Evolutionary conservation across 2,329 filamentous ascomycete genomes (phyloP).

Genomic region (Clathrospora elynae): DNA sequence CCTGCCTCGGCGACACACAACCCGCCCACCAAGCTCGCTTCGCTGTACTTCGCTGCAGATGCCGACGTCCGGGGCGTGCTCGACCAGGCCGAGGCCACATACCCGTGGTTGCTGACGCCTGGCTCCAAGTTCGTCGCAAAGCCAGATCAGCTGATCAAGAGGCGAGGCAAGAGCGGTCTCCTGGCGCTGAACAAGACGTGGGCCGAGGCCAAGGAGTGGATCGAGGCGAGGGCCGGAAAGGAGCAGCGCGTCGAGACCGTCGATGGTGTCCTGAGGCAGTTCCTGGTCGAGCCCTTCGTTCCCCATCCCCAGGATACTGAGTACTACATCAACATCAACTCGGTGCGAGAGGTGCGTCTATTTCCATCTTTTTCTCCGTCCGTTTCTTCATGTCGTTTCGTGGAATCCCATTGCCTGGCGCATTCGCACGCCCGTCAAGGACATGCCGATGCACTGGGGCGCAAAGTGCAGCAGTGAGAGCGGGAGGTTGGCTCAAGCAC

Average conservation of each 20-base stretch:
- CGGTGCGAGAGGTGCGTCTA: constrained; percentile 91
- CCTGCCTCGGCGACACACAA: constrained; percentile 86
- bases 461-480: constrained; percentile 21
- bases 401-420: constrained; percentile 6
- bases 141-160: constrained; percentile 99
- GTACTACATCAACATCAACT: constrained; percentile 99
- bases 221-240: constrained; percentile 91
- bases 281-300: constrained; percentile 98
- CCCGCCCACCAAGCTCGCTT: constrained; percentile 85
- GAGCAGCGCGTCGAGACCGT: constrained; percentile 90
- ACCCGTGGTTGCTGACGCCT: constrained; percentile 87
- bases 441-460: constrained; percentile 17
- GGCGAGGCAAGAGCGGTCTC: constrained; percentile 97
- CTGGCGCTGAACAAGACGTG: constrained; percentile 96
- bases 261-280: constrained; percentile 85
- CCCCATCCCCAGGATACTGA: constrained; percentile 94
- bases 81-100: constrained; percentile 93
- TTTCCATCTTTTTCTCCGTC: constrained; percentile 24
- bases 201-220: constrained; percentile 91
- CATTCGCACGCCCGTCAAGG: constrained; percentile 8
- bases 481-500: constrained; percentile 21
- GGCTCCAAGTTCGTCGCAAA: constrained; percentile 96
- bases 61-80: constrained; percentile 81
- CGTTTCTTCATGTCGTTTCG: constrained; percentile 9
- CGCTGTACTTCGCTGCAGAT: constrained; percentile 90